Conservation (phyloP, 2,329 filamentous ascomycete genomes). For the Chaetomium globosum region DNA sequence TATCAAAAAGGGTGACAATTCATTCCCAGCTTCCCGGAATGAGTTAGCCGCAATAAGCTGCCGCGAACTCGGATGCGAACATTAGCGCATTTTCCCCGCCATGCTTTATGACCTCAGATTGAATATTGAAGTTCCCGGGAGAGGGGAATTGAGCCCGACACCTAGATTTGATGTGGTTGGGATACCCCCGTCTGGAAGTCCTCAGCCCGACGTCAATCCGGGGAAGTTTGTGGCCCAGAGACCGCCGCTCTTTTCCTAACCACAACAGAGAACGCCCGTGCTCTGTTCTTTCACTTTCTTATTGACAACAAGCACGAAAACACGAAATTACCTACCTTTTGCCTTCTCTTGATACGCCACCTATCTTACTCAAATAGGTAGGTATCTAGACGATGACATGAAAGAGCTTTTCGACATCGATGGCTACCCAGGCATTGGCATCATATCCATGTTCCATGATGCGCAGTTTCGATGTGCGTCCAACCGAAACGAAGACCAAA, state of each 20-base stretch:
- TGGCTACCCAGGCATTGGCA: too few relatives aligned
- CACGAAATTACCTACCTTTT: neutral
- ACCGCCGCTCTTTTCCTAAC: neutral
- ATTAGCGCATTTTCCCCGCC: neutral
- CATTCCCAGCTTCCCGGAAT: conserved; percentile 20
- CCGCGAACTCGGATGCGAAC: neutral
- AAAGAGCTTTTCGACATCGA: too few relatives aligned
- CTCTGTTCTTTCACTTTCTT: neutral
- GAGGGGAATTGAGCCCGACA: neutral
- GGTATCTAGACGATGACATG: neutral
- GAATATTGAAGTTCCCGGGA: neutral
- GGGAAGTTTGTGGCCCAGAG: conserved; percentile 10
- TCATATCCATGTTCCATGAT: neutral
- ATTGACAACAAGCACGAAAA: neutral
- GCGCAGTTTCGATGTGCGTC: neutral
- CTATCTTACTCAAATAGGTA: too few relatives aligned
- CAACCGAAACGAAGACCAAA: neutral
- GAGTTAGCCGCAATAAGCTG: conserved; percentile 16
- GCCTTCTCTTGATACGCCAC: too few relatives aligned
- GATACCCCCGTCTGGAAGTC: conserved; percentile 15
- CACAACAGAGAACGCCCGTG: neutral
- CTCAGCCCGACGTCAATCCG: neutral
- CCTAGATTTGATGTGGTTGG: neutral
- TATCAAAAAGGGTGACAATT: conserved; percentile 10
- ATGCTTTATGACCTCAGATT: neutral